Evolutionary conservation across 2,329 filamentous ascomycete genomes (phyloP).

Genomic region (Alternaria tenuissima): DNA sequence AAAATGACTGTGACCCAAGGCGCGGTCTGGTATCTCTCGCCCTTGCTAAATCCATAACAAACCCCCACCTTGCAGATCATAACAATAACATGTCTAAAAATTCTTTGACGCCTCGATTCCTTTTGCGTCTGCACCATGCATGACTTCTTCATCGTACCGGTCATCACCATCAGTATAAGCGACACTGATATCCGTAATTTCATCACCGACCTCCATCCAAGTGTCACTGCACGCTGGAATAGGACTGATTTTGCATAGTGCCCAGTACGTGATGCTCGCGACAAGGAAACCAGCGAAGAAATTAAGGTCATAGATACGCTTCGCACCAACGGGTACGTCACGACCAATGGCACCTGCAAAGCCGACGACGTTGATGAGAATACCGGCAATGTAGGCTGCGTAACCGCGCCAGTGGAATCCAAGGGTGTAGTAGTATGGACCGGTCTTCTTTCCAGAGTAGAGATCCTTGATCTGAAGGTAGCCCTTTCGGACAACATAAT

Average conservation of each 20-base stretch:
- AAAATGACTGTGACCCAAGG: constrained; percentile 16
- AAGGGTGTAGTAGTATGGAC: constrained; percentile 76
- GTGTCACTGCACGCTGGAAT: constrained; percentile 75
- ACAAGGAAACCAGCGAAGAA: constrained; percentile 88
- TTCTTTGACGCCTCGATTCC: constrained; percentile 20
- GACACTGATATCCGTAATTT: constrained; percentile 38
- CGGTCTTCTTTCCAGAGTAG: constrained; percentile 73
- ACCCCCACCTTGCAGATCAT: neutral
- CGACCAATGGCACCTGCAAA: constrained; percentile 82
- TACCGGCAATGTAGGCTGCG: constrained; percentile 80
- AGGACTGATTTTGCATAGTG: constrained; percentile 72
- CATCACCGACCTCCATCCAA: constrained; percentile 78
- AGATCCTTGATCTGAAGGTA: constrained; percentile 81
- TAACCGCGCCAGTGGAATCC: constrained; percentile 88
- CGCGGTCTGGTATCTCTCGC: constrained; percentile 18
- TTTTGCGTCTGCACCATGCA: constrained; percentile 31
- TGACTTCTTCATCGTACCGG: constrained; percentile 39
- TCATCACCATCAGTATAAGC: constrained; percentile 38
- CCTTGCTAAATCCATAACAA: neutral
- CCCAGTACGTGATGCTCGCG: constrained; percentile 71
- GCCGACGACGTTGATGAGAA: constrained; percentile 89
- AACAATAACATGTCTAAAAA: constrained; percentile 10
- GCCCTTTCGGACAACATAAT: constrained; percentile 84
- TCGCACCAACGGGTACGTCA: constrained; percentile 77
- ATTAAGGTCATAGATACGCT: constrained; percentile 89